Base-by-base conservation (phyloP, 768 basidiomycete species). In the Naematelia aurantialba region DNA sequence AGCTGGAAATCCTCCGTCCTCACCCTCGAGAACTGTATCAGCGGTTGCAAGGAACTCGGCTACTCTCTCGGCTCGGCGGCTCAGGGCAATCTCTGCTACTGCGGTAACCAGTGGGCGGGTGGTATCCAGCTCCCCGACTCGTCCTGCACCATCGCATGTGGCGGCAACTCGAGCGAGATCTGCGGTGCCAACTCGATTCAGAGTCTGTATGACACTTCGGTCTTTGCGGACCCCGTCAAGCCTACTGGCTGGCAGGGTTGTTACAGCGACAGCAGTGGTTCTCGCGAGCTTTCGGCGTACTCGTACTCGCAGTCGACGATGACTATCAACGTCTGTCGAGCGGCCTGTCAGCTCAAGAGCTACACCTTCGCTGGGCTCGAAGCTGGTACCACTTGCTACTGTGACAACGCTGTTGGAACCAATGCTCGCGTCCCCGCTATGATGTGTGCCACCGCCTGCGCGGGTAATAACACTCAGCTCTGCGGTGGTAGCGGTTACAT, bases 291-390 rank as follows among this genome's bases (percentile, higher is more conserved):
- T 3, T 39, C 29, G 21, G 22, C 55, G 19, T 56, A 45, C 29
- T 17, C 25, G 11, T 47, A 52, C 45, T 57, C 48, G 45, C 59
- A 19, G 48, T 42, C 14, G 1, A 58, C 42, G 31, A 65, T 78
- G 66, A 76, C 77, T 39, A 61, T 74, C 57, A 73, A 78, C 62
- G 46, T 14, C 48, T 78, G 77, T 64, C 59, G 72, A 12, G 53
- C 62, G 2, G 39, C 58, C 30, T 78, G 77, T 60, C 67, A 75
- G 48, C 63, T 61, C 48, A 61, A 59, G 44, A 71, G 73, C 12
- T 78, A 63, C 73, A 62, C 58, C 5, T 77, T 62, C 56, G 74
- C 72, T 50, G 77, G 76, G 50, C 58, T 74, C 31, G 75, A 77
- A 57, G 64, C 61, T 26, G 61, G 66, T 42, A 34, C 53, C 44